Percentiles rank a stretch among this genome's conserved stretches.
Conservation (phyloP, 306 rosid genomes). For the Citrullus mucosospermus region DNA sequence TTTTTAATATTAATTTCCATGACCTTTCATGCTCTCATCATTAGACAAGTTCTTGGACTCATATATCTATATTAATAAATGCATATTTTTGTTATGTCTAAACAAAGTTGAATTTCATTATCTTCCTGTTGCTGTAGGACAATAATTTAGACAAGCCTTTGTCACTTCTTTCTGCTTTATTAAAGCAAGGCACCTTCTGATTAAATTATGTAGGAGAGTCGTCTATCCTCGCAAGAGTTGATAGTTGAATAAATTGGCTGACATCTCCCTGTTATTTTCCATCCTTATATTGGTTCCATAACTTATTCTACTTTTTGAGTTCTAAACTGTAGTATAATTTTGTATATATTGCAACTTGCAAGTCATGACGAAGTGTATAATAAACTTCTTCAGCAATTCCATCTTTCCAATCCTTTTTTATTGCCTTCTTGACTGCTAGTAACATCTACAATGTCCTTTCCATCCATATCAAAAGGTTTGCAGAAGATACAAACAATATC, state of each 20-base stretch:
- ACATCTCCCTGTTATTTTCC: constrained; percentile 8
- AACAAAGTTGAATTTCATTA: not conserved
- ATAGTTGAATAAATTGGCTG: not conserved
- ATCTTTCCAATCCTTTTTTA: not conserved
- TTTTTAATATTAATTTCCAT: not conserved
- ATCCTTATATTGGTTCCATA: not conserved
- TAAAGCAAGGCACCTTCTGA: not conserved
- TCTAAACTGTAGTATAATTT: not conserved
- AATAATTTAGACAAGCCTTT: not conserved
- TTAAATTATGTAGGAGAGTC: not conserved
- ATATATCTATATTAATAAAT: not conserved
- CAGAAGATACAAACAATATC: constrained; percentile 69
- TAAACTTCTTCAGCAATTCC: not conserved
- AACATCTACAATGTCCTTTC: not conserved
- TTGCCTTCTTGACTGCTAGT: not conserved
- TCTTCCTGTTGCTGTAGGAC: constrained; percentile 19
- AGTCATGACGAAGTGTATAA: not conserved
- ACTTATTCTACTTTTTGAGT: not conserved
- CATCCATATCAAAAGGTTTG: constrained; percentile 34
- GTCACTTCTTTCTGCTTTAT: constrained; percentile 1
- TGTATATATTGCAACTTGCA: not conserved
- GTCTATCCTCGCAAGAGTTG: not conserved
- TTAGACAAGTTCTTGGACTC: not conserved
- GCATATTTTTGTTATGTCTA: not conserved
- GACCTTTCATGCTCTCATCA: not conserved